Conservation (phyloP, 306 rosid species). For the Dicorynia guianensis region DNA sequence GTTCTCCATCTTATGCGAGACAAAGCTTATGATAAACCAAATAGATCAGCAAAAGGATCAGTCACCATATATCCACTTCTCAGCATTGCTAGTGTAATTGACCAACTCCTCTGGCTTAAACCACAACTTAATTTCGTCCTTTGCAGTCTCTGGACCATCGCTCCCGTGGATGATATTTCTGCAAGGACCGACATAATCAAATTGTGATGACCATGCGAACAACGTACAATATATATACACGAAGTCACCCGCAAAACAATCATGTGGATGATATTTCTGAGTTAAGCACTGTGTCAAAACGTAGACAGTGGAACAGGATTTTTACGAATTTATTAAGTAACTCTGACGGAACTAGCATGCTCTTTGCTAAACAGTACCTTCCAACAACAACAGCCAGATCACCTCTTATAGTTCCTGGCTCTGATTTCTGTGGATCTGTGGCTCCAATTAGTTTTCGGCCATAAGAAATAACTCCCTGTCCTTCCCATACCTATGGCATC, state of each 20-base stretch:
- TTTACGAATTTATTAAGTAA: too few relatives aligned
- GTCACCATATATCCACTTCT: constrained; percentile 89
- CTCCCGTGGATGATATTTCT: constrained; percentile 99
- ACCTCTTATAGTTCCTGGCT: constrained; percentile 96
- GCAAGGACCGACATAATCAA: constrained; percentile 23
- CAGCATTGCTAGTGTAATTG: constrained; percentile 80
- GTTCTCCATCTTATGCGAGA: constrained; percentile 6
- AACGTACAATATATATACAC: background rate
- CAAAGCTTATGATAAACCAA: constrained; percentile 4
- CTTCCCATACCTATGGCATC: constrained; percentile 88
- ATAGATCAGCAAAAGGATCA: constrained; percentile 44
- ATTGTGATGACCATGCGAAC: constrained; percentile 24
- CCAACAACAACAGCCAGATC: constrained; percentile 96
- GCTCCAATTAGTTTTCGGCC: constrained; percentile 96
- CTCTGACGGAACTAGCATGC: constrained; percentile 7
- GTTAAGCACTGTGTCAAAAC: too few relatives aligned
- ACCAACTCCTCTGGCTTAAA: constrained; percentile 90
- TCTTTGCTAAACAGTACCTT: constrained; percentile 59
- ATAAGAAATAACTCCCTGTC: constrained; percentile 87
- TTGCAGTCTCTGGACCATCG: constrained; percentile 93
- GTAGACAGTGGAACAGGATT: too few relatives aligned
- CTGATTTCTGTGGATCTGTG: constrained; percentile 97
- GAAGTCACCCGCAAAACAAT: too few relatives aligned
- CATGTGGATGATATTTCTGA: too few relatives aligned
- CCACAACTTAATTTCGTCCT: constrained; percentile 89